phyloP scores from a whole-genome alignment of 2,329 filamentous ascomycete species.

The Claviceps capensis region DNA sequence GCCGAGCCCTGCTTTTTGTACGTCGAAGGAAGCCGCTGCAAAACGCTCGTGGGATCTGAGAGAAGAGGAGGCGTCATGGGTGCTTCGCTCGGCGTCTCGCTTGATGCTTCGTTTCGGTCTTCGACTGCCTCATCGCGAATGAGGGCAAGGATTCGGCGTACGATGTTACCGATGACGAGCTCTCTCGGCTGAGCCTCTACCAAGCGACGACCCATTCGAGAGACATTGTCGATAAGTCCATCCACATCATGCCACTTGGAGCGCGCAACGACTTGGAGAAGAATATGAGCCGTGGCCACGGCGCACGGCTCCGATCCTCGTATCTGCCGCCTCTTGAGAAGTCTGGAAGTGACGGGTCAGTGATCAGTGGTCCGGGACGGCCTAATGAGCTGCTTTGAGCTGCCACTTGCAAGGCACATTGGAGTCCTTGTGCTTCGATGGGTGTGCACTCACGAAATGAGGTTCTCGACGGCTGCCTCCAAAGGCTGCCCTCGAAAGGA shows the following conservation, averaged over 20 bases:
- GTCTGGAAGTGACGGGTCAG: conserved; percentile 14
- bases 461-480: conserved; percentile 69
- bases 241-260: conserved; percentile 66
- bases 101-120: conserved; percentile 50
- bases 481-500: conserved; percentile 62
- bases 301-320: conserved; percentile 78
- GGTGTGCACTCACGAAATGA: conserved; percentile 55
- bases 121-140: conserved; percentile 86
- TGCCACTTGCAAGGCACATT: not conserved
- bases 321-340: conserved; percentile 86
- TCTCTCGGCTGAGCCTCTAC: conserved; percentile 78
- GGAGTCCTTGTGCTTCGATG: not conserved
- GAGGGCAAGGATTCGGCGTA: conserved; percentile 75
- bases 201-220: conserved; percentile 63
- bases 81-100: conserved; percentile 44
- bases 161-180: conserved; percentile 87
- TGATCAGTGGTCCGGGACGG: not conserved
- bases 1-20: conserved; percentile 21
- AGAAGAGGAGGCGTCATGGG: conserved; percentile 26
- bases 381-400: not conserved
- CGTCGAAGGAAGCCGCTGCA: conserved; percentile 19
- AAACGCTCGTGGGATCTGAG: conserved; percentile 16
- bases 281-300: conserved; percentile 76
- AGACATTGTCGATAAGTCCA: conserved; percentile 67
- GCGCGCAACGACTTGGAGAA: conserved; percentile 73